Percentiles rank a stretch among this genome's conserved stretches.
These are phyloP conservation scores for Amoeboaphelidium occidentale DNA, from an alignment of 371 early-diverging fungal species.

Conservation along the genomic window DNA sequence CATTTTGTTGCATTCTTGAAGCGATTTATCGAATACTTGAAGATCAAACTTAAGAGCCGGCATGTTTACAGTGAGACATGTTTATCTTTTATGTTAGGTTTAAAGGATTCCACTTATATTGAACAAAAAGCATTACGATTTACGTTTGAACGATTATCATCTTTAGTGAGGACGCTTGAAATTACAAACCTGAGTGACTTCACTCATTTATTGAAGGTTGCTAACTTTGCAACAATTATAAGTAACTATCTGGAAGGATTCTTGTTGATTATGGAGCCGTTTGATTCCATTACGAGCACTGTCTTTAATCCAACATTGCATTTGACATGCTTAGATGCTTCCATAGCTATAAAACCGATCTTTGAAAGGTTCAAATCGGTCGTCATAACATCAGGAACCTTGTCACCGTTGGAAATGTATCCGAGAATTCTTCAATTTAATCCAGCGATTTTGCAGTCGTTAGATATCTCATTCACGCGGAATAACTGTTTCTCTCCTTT, in stretches of 20 bases:
- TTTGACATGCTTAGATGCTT: conserved; percentile 90
- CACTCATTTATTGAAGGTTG: conserved; percentile 57
- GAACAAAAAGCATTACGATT: conserved; percentile 19
- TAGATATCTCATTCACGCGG: conserved; percentile 77
- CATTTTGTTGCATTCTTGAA: conserved; percentile 94
- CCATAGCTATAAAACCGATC: conserved; percentile 87
- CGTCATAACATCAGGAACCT: conserved; percentile 96
- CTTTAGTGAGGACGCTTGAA: conserved; percentile 70
- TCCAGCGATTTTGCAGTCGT: conserved; percentile 45
- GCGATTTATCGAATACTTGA: conserved; percentile 94
- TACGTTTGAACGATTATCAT: conserved; percentile 73
- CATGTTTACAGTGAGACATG: conserved; percentile 14
- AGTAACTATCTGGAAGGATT: conserved; percentile 94
- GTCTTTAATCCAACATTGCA: conserved; percentile 89
- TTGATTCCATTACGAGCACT: conserved; percentile 68
- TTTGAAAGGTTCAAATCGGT: conserved; percentile 90
- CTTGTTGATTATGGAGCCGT: conserved; percentile 91
- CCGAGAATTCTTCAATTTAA: conserved; percentile 87
- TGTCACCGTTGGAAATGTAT: conserved; percentile 97
- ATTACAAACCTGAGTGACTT: conserved; percentile 71
- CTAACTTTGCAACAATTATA: conserved; percentile 83
- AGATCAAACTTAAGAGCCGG: conserved; percentile 22
- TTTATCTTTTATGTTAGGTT: conserved; percentile 7
- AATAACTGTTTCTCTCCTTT: conserved; percentile 86
- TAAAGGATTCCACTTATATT: conserved; percentile 3